These are phyloP conservation scores for Flaveria robusta DNA, from an alignment of 129 eudicot genomes.

Conservation along the genomic window DNA sequence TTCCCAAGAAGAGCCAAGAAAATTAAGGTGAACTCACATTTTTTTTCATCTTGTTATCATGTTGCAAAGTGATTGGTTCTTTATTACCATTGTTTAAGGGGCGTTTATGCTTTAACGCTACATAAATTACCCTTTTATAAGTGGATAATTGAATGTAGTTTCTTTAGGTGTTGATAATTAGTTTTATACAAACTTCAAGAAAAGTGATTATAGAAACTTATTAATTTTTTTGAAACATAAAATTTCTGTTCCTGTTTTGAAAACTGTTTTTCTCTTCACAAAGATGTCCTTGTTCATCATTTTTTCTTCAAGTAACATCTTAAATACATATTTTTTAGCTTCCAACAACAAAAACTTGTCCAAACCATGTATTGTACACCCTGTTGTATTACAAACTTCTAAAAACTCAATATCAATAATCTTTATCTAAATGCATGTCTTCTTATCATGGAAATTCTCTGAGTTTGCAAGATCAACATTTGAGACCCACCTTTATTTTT, in stretches of 20 bases:
- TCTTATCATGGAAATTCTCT: not conserved
- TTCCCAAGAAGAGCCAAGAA: constrained; percentile 76
- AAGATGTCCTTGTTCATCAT: no score
- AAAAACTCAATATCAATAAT: no score
- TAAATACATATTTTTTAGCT: not conserved
- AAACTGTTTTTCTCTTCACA: no score
- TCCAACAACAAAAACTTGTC: not conserved
- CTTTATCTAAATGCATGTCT: no score
- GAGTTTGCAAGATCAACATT: not conserved
- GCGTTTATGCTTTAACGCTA: not conserved
- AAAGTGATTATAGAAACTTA: not conserved
- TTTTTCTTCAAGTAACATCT: no score
- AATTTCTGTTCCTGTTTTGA: no score
- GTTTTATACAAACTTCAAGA: not conserved
- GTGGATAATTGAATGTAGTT: not conserved
- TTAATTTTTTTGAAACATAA: no score
- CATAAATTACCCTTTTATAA: not conserved
- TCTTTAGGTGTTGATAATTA: not conserved
- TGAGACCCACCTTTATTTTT: not conserved
- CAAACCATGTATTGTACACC: not conserved
- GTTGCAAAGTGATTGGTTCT: not conserved
- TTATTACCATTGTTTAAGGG: not conserved
- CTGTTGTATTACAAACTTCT: not conserved
- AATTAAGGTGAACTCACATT: constrained; percentile 4
- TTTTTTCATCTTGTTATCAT: not conserved